Evolutionary conservation across 169 alveolate species (phyloP).

Genomic region (Theileria equi): DNA sequence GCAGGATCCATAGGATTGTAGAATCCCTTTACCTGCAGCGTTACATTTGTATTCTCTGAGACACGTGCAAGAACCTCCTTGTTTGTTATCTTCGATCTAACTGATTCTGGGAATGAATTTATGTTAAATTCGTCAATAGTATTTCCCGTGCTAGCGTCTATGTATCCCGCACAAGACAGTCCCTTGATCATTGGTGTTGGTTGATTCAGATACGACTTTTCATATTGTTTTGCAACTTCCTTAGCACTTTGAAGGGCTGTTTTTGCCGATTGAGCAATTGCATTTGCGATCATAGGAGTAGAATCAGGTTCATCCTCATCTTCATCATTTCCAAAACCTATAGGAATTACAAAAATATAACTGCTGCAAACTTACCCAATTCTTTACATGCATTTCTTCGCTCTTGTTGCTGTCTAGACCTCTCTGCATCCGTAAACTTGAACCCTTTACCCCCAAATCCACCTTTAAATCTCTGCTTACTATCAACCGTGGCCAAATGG

Average conservation of each 20-base stretch:
- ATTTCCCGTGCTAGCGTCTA: slow-evolving; percentile 72
- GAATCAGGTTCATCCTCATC: slow-evolving; percentile 27
- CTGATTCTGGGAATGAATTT: slow-evolving; percentile 87
- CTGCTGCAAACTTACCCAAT: slow-evolving; percentile 55
- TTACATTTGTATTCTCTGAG: slow-evolving; percentile 80
- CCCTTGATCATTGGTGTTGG: slow-evolving; percentile 67
- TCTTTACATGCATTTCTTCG: slow-evolving; percentile 82
- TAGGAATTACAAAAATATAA: neutral
- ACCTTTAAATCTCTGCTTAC: slow-evolving; percentile 80
- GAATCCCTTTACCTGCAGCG: slow-evolving; percentile 81
- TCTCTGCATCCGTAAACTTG: slow-evolving; percentile 89
- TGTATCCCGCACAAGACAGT: slow-evolving; percentile 60
- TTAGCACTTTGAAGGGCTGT: slow-evolving; percentile 19
- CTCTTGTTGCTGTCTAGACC: slow-evolving; percentile 82
- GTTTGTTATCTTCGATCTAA: slow-evolving; percentile 83
- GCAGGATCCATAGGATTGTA: slow-evolving; percentile 71
- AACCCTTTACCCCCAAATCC: slow-evolving; percentile 95
- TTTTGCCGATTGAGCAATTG: neutral
- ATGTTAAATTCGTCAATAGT: slow-evolving; percentile 86
- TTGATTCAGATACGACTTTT: slow-evolving; percentile 15
- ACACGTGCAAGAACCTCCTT: slow-evolving; percentile 79
- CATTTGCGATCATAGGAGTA: neutral
- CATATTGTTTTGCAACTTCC: slow-evolving; percentile 24
- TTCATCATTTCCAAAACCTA: slow-evolving; percentile 27
- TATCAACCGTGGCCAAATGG: slow-evolving; percentile 81